Conservation (phyloP, 495 filamentous ascomycete genomes). For the Hypoxylon intermedium region DNA sequence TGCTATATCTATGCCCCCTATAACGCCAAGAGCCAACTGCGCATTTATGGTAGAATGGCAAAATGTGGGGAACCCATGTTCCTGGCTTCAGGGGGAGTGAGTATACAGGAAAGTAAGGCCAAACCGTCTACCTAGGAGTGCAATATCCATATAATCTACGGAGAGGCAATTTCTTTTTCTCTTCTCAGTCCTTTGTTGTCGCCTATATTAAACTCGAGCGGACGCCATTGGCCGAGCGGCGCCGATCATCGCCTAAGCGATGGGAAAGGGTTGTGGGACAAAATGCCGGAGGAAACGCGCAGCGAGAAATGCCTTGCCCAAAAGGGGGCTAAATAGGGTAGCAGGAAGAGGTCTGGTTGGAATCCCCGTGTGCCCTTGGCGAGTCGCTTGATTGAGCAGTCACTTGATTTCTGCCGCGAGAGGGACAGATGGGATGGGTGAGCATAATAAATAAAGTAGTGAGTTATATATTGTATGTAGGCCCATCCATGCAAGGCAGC, state of each 20-base stretch:
- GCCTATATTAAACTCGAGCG: conserved; percentile 24
- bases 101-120: conserved; percentile 13
- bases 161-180: conserved; percentile 26
- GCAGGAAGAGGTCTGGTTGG: conserved; percentile 15
- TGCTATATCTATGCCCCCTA: not conserved
- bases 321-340: conserved; percentile 34
- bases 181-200: conserved; percentile 12
- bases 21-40: conserved; percentile 33
- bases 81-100: not conserved
- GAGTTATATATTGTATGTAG: not conserved
- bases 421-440: not conserved
- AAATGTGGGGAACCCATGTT: conserved; percentile 37
- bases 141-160: conserved; percentile 5
- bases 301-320: conserved; percentile 17
- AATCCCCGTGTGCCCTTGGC: not conserved
- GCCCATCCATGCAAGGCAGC: conserved; percentile 1
- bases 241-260: conserved; percentile 37
- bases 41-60: conserved; percentile 36
- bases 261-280: conserved; percentile 39
- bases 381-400: conserved; percentile 33
- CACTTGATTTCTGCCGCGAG: conserved; percentile 39
- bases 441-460: conserved; percentile 40
- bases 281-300: conserved; percentile 32
- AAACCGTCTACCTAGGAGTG: conserved; percentile 21
- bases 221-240: conserved; percentile 16